Percentiles rank a stretch among this genome's conserved stretches.
Evolutionary conservation across 805 yeast species (phyloP).

Genomic region (Saccharomyces jurei): DNA sequence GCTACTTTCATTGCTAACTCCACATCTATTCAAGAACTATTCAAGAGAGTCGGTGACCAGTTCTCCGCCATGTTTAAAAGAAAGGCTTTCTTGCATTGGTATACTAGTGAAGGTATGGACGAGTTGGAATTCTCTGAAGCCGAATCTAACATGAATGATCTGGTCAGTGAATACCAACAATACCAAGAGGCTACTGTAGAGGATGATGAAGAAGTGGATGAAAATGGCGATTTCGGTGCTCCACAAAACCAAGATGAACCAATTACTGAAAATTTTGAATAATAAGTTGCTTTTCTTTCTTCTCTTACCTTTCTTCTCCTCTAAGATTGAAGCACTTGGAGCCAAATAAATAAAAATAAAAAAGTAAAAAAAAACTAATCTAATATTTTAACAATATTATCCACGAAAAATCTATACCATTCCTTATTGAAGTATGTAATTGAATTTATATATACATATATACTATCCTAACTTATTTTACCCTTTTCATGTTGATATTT

Average conservation of each 20-base stretch:
- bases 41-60: slow-evolving; percentile 82
- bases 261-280: slow-evolving; percentile 28
- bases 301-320: not conserved
- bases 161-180: slow-evolving; percentile 85
- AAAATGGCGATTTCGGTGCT: slow-evolving; percentile 46
- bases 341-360: not conserved
- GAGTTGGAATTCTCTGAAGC: slow-evolving; percentile 92
- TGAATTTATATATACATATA: not conserved
- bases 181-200: slow-evolving; percentile 77
- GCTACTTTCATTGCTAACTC: slow-evolving; percentile 93
- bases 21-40: slow-evolving; percentile 84
- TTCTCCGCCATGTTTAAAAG: slow-evolving; percentile 88
- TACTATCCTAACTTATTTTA: not conserved
- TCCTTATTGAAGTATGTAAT: not conserved
- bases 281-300: slow-evolving; percentile 1
- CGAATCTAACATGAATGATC: slow-evolving; percentile 81
- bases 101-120: slow-evolving; percentile 93
- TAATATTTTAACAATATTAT: not conserved
- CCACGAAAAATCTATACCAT: not conserved
- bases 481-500: not conserved
- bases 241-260: slow-evolving; percentile 32
- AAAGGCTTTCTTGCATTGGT: slow-evolving; percentile 95
- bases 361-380: not conserved
- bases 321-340: not conserved
- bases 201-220: slow-evolving; percentile 68